Percentiles rank a stretch among this genome's conserved stretches.
Evolutionary conservation across 169 alveolate genomes (phyloP).

Genomic region (Cryptosporidium sp.): DNA sequence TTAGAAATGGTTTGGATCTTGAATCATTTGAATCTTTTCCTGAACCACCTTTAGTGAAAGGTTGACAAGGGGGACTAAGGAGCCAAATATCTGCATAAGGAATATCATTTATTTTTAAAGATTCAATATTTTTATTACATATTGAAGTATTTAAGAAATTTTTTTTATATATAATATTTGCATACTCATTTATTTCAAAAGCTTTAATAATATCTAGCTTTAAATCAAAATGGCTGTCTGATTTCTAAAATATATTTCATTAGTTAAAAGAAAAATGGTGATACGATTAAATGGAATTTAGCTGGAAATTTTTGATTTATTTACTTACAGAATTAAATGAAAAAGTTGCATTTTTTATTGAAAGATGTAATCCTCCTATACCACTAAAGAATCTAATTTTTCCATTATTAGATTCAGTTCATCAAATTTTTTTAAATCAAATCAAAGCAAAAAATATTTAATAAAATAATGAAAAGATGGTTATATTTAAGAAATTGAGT

Average conservation of each 20-base stretch:
- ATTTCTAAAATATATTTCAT: neutral
- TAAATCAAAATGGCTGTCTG: neutral
- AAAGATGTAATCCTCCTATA: slow-evolving; percentile 82
- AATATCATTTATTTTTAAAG: slow-evolving; percentile 21
- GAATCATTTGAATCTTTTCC: slow-evolving; percentile 78
- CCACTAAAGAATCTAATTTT: slow-evolving; percentile 79
- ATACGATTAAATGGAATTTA: no score
- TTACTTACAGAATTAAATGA: neutral
- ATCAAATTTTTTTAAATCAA: neutral
- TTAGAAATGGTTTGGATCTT: slow-evolving; percentile 58
- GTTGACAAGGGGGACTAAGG: slow-evolving; percentile 89
- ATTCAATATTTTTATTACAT: slow-evolving; percentile 38
- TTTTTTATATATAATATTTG: slow-evolving; percentile 77
- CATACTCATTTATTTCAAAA: slow-evolving; percentile 77
- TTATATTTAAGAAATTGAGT: neutral
- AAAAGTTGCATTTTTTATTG: slow-evolving; percentile 67
- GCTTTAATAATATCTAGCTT: slow-evolving; percentile 32
- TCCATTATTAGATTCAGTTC: neutral
- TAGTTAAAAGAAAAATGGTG: neutral
- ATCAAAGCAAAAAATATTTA: no score
- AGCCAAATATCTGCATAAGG: slow-evolving; percentile 84
- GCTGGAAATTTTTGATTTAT: neutral
- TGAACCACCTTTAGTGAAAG: slow-evolving; percentile 84
- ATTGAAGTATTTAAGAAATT: slow-evolving; percentile 66
- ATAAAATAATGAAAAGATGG: no score